These are phyloP conservation scores for Cronartium quercuum DNA, from an alignment of 1,284 basidiomycete genomes.

Conservation along the genomic window DNA sequence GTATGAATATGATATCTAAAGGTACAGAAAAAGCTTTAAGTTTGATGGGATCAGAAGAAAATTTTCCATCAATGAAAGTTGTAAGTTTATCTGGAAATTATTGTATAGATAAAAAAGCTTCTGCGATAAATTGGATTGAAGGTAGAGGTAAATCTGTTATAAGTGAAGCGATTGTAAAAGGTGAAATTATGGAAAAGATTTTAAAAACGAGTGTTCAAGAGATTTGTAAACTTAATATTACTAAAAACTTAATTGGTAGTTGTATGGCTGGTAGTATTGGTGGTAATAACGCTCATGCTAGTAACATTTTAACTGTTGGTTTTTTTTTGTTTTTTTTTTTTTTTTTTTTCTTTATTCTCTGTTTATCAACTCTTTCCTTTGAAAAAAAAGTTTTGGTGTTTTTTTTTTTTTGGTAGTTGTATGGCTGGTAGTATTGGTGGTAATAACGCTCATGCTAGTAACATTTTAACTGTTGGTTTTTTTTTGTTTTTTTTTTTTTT, in stretches of 20 bases:
- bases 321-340: not conserved
- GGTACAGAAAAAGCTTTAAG: conserved; percentile 91
- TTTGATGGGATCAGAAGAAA: conserved; percentile 59
- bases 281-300: conserved; percentile 97
- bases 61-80: conserved; percentile 91
- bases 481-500: not conserved
- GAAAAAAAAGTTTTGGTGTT: not conserved
- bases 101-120: conserved; percentile 99
- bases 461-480: conserved; percentile 68
- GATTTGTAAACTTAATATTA: conserved; percentile 84
- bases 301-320: conserved; percentile 77
- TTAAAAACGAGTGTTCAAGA: conserved; percentile 91
- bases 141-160: conserved; percentile 96
- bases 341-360: not conserved
- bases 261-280: conserved; percentile 97
- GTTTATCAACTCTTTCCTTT: not conserved
- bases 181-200: conserved; percentile 76
- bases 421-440: conserved; percentile 97
- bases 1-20: conserved; percentile 94
- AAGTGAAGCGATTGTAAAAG: conserved; percentile 88
- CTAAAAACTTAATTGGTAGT: conserved; percentile 96
- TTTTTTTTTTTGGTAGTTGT: conserved; percentile 84
- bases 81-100: conserved; percentile 94
- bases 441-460: conserved; percentile 97
- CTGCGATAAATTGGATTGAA: conserved; percentile 99